These are phyloP conservation scores for Phytophthora cryptogea DNA, from an alignment of 352 stramenopile genomes.

Conservation along the genomic window DNA sequence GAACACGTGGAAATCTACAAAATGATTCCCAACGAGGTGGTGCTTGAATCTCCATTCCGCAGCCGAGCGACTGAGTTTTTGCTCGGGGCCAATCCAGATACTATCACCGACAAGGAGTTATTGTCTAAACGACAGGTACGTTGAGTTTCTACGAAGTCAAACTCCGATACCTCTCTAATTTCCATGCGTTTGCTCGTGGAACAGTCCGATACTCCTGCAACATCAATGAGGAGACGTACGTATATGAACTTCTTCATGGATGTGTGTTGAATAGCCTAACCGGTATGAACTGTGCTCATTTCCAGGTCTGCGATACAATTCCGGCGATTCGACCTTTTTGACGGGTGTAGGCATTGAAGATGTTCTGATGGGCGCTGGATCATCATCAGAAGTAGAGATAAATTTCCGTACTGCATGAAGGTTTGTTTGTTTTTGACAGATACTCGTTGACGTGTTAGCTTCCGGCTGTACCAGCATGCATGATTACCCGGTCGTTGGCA, in stretches of 20 bases:
- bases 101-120: slow-evolving; percentile 27
- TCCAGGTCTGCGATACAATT: slow-evolving; percentile 45
- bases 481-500: slow-evolving; percentile 59
- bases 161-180: not conserved
- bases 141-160: not conserved
- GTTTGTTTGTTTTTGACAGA: too few relatives aligned
- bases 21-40: slow-evolving; percentile 70
- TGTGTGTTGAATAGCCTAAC: not conserved
- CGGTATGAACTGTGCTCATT: not conserved
- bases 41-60: slow-evolving; percentile 58
- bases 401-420: not conserved
- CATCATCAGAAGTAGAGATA: slow-evolving; percentile 33
- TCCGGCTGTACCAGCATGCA: slow-evolving; percentile 52
- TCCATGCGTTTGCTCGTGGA: not conserved
- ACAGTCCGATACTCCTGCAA: slow-evolving; percentile 23
- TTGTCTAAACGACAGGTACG: slow-evolving; percentile 28
- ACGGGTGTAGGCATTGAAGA: slow-evolving; percentile 78
- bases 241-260: not conserved
- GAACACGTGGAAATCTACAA: slow-evolving; percentile 86
- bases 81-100: slow-evolving; percentile 28
- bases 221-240: slow-evolving; percentile 29
- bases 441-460: too few relatives aligned
- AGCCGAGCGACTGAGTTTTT: slow-evolving; percentile 54
- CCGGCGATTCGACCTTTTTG: slow-evolving; percentile 73
- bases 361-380: slow-evolving; percentile 34